These are phyloP conservation scores for Colletotrichum cuscutae DNA, from an alignment of 2,329 filamentous ascomycete species.

Conservation along the genomic window DNA sequence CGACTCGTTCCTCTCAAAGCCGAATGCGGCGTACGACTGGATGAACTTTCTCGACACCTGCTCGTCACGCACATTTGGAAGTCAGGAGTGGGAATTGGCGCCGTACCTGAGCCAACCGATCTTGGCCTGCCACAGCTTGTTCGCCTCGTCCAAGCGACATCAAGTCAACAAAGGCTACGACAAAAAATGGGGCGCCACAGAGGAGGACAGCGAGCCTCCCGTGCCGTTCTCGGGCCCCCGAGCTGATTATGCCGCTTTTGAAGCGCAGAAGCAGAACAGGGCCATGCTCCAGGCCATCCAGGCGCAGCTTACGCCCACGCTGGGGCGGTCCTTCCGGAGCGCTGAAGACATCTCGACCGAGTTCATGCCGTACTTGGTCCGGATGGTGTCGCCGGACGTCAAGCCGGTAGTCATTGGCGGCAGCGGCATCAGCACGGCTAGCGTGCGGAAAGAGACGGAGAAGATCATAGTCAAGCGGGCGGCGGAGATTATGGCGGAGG, in stretches of 20 bases:
- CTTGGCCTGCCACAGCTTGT: slow-evolving; percentile 90
- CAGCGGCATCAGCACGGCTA: slow-evolving; percentile 76
- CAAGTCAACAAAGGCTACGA: slow-evolving; percentile 53
- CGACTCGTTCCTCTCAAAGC: slow-evolving; percentile 90
- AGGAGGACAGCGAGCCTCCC: slow-evolving; percentile 62
- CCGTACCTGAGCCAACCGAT: slow-evolving; percentile 89
- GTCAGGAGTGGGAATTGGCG: slow-evolving; percentile 91
- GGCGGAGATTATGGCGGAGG: slow-evolving; percentile 83
- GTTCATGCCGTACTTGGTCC: slow-evolving; percentile 84
- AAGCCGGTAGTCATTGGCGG: slow-evolving; percentile 89
- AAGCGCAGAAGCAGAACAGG: slow-evolving; percentile 82
- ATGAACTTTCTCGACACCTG: slow-evolving; percentile 91
- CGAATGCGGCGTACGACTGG: slow-evolving; percentile 91
- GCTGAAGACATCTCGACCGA: slow-evolving; percentile 82
- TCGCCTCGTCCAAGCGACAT: slow-evolving; percentile 76
- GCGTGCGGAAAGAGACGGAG: slow-evolving; percentile 88
- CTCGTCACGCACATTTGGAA: slow-evolving; percentile 80
- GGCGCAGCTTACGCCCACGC: slow-evolving; percentile 73
- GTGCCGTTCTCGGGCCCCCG: slow-evolving; percentile 84
- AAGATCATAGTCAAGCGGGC: slow-evolving; percentile 83
- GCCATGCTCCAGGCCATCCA: slow-evolving; percentile 80
- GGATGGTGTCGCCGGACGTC: slow-evolving; percentile 87
- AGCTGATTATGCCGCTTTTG: slow-evolving; percentile 84
- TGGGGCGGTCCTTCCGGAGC: slow-evolving; percentile 83
- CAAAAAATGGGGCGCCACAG: slow-evolving; percentile 55